Evolutionary conservation across 2,329 filamentous ascomycete genomes (phyloP), one percentile per base, ranked within the genome.

Genomic region (Coleophoma eucalyptorum): DNA sequence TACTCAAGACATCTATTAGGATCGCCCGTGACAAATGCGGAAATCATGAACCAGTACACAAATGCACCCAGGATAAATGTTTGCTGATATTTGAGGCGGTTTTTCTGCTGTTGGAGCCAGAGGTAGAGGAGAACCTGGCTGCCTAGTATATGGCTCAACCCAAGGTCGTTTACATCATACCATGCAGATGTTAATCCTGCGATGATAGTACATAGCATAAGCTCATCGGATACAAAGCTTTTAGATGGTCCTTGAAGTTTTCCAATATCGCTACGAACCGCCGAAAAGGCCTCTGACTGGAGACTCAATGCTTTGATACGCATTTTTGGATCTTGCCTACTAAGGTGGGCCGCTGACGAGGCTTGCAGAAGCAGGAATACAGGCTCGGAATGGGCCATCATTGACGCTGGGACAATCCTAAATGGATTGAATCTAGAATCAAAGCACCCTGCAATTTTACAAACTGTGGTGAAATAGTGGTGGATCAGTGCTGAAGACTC

Each of bases 131-230:
- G 46, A 18, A 52, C 43, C 38, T 52, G 50, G 15, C 50, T 46
- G 5, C 50, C 50, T n/a, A 50, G 15, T 12, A 52, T 43, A 43
- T 52, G 50, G 26, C 42, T 46, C n/a, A 32, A 8, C 5, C 50
- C 50, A 16, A 52, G 18, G 44, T 52, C 50, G 31, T 52, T 50
- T 12, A 52, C 50, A 32, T 52, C 50, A 37, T 52, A 52, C 50
- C 50, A 52, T 10, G 50, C 42, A 41, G 46, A 49, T 19, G 50
- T 52, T 26, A 52, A 47, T 10, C 50, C 50, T 12, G 50, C 50
- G 34, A 52, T 52, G 18, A 52, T 52, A 21, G 40, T 49, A 15
- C 42, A 49, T 11, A 52, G 20, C 50, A 52, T 52, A 13, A 52
- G 40, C 20, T 50, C 50, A 42, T 52, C 50, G 3, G 50, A 42